Evolutionary conservation across 192 early-diverging fungal species (phyloP), one percentile per base, ranked within the genome.

Genomic region (Anaeromyces robustus): DNA sequence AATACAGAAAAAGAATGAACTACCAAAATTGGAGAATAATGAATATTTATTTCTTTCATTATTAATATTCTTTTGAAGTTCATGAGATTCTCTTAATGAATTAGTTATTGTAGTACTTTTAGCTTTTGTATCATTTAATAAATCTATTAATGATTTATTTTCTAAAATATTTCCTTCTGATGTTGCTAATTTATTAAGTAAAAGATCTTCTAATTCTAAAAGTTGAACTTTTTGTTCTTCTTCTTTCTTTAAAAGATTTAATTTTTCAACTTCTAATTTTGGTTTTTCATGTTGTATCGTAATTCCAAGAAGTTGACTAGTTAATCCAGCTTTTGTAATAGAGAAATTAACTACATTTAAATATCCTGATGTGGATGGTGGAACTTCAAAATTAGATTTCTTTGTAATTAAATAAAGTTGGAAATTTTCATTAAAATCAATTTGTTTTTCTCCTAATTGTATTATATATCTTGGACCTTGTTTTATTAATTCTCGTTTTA

Each of bases 101-200:
- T 78, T 82, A 0, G 85, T 79, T 43, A 92, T 89, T 4, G 81
- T 86, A 18, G 29, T 82, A 79, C 88, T 88, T 78, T 92, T 91
- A 29, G 86, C 88, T 68, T 88, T 90, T 0, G 89, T 87, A 77
- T 90, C 87, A 79, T 89, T 91, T 28, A 92, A 80, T 2, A 84
- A 87, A 17, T 80, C 68, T 29, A 90, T 87, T 31, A 92, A 82
- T 18, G 81, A 84, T 77, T 85, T 82, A 81, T 92, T 91, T 79
- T 91, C 90, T 37, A 92, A 78, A 83, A 92, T 90, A 78, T 92
- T 91, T 31, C 90, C 90, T 59, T 87, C 83, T 14, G 88, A 86
- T 59, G 80, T 87, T 1, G 90, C 88, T 29, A 92, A 83, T 80
- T 91, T 88, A 77, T 82, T 82, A 30, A 92, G 81, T 17, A 92